A percentile compares a stretch with the other conserved stretches of the same genome.
phyloP scores from a whole-genome alignment of 148 eudicot species.

The Polygonum aviculare region DNA sequence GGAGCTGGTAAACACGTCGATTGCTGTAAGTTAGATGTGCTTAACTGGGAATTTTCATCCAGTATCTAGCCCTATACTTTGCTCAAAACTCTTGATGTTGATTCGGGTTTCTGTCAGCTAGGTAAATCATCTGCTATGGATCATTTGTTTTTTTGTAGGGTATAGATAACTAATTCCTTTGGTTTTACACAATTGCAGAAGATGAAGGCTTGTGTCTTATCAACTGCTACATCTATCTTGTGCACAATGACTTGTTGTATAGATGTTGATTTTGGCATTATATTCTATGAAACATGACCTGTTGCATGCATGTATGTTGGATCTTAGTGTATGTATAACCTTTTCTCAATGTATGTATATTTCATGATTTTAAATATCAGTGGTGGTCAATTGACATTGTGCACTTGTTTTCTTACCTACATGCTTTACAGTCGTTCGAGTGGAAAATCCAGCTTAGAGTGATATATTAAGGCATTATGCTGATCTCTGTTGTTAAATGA shows the following conservation, averaged over 20 bases:
- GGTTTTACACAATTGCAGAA: not conserved
- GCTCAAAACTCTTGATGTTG: not conserved
- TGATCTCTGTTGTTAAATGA: not conserved
- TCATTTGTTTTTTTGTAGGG: not conserved
- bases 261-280: not conserved
- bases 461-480: not conserved
- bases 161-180: not conserved
- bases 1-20: not conserved
- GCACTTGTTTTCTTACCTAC: not conserved
- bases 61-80: not conserved
- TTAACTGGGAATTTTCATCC: not conserved
- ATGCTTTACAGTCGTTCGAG: not conserved
- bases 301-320: not conserved
- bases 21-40: slow-evolving; percentile 4
- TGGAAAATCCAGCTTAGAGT: not conserved
- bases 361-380: not conserved
- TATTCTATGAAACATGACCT: not conserved
- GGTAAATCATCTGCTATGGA: not conserved
- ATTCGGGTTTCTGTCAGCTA: not conserved
- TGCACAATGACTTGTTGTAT: not conserved
- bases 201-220: not conserved
- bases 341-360: not conserved
- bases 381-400: not conserved
- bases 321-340: not conserved
- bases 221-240: not conserved